Evolutionary conservation across 1,139 yeast genomes (phyloP), one percentile per base, ranked within the genome.

Genomic region (Saccharomycopsis hybrid): DNA sequence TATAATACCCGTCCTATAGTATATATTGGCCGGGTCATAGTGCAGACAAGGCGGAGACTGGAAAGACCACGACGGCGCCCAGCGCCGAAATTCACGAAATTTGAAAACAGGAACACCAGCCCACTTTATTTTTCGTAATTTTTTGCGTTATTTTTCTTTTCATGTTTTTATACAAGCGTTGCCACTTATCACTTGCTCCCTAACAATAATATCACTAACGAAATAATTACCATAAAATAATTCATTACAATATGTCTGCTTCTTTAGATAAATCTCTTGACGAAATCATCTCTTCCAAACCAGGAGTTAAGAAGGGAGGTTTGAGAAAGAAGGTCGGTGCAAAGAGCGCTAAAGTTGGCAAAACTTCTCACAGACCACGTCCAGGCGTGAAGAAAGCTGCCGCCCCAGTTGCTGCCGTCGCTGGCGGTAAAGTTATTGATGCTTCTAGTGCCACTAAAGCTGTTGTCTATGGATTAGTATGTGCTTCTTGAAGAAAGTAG

Each of bases 221-320:
- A 18, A 18, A 18, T 18, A 18, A 18, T 18, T 31, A 31, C 28
- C 28, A 32, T 38, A 8, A 35, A 9, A 42, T 2, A 8, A n/a
- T 33, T 25, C 25, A 4, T 24, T 31, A 3, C 24, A 51, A 40
- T 32, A 78, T 79, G 84, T 77, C 84, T 59, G 70, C 82, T 59
- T 76, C 85, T 63, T 78, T 92, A 71, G 97, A 92, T 73, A 85
- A 87, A 73, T 88, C 97, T 51, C 81, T 92, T 65, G 98, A 92
- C 73, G 97, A 90, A 63, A 92, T 92, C 66, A 87, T 92, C 66
- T 77, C 95, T 56, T 71, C 87, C 57, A 62, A 60, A 55, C 48
- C 50, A 40, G 62, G 65, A 51, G 62, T 60, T 33, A 49, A 57
- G 58, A 55, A 43, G 47, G 41, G 28, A 33, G 43, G 46, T 43